Evolutionary conservation across 805 yeast species (phyloP), one percentile per base, ranked within the genome.

Genomic region (Wickerhamomyces ciferrii): DNA sequence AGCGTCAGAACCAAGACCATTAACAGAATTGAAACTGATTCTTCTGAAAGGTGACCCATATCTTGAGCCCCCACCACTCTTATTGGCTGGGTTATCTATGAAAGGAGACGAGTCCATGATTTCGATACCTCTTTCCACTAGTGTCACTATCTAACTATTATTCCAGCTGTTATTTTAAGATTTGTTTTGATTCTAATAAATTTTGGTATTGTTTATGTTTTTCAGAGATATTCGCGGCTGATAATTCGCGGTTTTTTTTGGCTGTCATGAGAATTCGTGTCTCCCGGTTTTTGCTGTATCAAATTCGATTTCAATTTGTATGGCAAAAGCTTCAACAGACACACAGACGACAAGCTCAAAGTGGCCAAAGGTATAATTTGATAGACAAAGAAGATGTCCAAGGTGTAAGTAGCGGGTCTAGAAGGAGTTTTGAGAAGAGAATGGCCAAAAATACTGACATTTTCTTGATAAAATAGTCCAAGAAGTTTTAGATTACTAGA

Each of bases 401-500:
- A 69, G 57, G 65, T 75, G 79, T 74, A 65, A 44, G 79, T 71
- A 13, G 15, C n/a, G 14, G 5, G 17, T 7, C 19, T 21, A 2
- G n/a, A n/a, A n/a, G 15, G 7, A 8, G 8, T 18, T 7, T 18
- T 31, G 25, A 14, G 7, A 6, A 10, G 6, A 20, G 7, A 8
- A 20, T 11, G 11, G n/a, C n/a, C n/a, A 9, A 4, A 7, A 14
- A 20, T 11, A 14, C 41, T 14, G 35, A 24, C 24, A 9, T 10
- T n/a, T 21, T 13, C 18, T 2, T 18, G 31, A 8, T 21, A 7
- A 2, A 45, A 2, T 53, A 81, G 87, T 38, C 99, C 99, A 55
- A 82, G 99, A 68, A 91, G 88, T 65, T 94, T 94, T 69, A 87
- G 96, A 63, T 79, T 94, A 31, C 76, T 94, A 51, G 99, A 94